Evolutionary conservation across 495 filamentous ascomycete species (phyloP).

Genomic region (Pseudevernia furfuracea): DNA sequence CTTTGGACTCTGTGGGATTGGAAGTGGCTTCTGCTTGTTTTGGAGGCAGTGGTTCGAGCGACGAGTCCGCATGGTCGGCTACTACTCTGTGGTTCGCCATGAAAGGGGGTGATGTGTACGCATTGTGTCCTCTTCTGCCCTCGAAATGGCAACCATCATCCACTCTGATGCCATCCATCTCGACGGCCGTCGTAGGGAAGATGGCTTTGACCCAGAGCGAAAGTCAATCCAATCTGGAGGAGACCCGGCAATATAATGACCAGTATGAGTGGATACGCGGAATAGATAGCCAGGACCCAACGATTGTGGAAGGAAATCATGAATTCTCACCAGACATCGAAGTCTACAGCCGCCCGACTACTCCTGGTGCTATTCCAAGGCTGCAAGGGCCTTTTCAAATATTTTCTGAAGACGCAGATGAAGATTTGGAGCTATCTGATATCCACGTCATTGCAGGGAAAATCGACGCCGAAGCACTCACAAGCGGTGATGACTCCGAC

Average conservation of each 20-base stretch:
- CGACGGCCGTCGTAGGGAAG: slow-evolving; percentile 63
- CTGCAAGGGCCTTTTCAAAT: slow-evolving; percentile 82
- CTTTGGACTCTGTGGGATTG: slow-evolving; percentile 78
- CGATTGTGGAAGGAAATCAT: slow-evolving; percentile 31
- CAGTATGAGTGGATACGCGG: slow-evolving; percentile 79
- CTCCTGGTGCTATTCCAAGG: slow-evolving; percentile 65
- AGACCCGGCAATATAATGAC: slow-evolving; percentile 54
- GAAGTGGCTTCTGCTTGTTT: slow-evolving; percentile 81
- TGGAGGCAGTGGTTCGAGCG: slow-evolving; percentile 53
- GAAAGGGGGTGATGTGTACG: slow-evolving; percentile 79
- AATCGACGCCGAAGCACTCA: slow-evolving; percentile 44
- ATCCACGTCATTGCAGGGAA: slow-evolving; percentile 50
- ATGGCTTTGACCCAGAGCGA: slow-evolving; percentile 53
- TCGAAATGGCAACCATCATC: slow-evolving; percentile 72
- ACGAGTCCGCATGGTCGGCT: slow-evolving; percentile 73
- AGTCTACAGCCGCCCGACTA: slow-evolving; percentile 60
- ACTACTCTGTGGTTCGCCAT: slow-evolving; percentile 93
- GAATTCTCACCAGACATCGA: slow-evolving; percentile 49
- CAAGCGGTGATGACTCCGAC: slow-evolving; percentile 45
- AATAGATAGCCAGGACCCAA: slow-evolving; percentile 69
- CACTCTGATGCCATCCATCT: slow-evolving; percentile 66
- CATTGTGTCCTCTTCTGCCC: slow-evolving; percentile 80
- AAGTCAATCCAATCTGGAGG: slow-evolving; percentile 43
- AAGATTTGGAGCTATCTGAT: slow-evolving; percentile 53
- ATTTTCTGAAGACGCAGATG: slow-evolving; percentile 51